Base-by-base conservation (phyloP, 192 early-diverging fungal species). In the Diversispora epigaea region DNA sequence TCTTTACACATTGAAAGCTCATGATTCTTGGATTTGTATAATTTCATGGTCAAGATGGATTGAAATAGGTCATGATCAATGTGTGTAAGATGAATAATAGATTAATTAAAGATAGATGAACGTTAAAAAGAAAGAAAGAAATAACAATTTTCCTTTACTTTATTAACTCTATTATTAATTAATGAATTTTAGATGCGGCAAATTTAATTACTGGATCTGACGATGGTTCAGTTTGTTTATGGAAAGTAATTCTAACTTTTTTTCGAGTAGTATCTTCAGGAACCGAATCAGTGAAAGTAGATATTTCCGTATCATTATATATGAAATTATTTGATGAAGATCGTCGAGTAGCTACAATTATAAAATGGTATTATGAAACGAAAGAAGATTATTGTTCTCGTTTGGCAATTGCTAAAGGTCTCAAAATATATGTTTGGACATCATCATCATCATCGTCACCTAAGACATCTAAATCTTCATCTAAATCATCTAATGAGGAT, bases 171-270 rank as follows among this genome's bases (percentile, higher is more conserved):
- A 57, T 43, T 10, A 41, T 14, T 61, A 25, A 40, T 56, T 55
- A 22, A 15, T 11, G n/a, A 40, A 32, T 32, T 41, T 19, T n/a
- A 72, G 70, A 46, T 60, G 55, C 47, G 17, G 25, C 62, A 47
- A 63, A 22, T 40, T 55, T 75, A 32, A 21, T 75, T 8, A 65
- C 63, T 10, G 73, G 61, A 49, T 65, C 58, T 54, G 61, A 46
- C 40, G 73, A 75, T 52, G 73, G 73, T 14, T 75, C 73, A 19
- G 46, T 54, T 40, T 64, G 25, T 55, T 41, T 75, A 6, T 64
- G 73, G 73, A 45, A 50, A 52, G 22, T 75, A 50, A 64, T 10
- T n/a, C 15, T 64, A 43, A 43, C 47, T 52, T 57, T 11, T 39
- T 17, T 17, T 5, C 21, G 9, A 11, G 22, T 54, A 52, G n/a